Evolutionary conservation across 805 yeast genomes (phyloP).

Genomic region (Lipomyces yamanashiensis): DNA sequence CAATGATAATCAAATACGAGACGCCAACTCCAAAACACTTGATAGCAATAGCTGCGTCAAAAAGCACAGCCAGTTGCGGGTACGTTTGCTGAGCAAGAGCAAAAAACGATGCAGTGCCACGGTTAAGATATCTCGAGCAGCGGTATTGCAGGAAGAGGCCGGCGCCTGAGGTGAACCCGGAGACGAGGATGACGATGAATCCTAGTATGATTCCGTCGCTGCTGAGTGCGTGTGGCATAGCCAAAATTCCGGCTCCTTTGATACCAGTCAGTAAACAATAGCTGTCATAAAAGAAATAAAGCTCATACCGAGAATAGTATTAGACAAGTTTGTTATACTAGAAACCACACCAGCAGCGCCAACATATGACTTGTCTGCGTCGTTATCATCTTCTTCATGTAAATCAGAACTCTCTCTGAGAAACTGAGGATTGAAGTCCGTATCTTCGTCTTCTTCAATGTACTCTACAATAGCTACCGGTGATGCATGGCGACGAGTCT

Average conservation of each 20-base stretch:
- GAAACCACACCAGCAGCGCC: conserved; percentile 33
- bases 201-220: conserved; percentile 69
- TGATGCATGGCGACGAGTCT: conserved; percentile 1
- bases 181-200: conserved; percentile 55
- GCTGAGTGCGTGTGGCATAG: conserved; percentile 71
- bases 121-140: conserved; percentile 58
- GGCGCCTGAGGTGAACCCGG: conserved; percentile 67
- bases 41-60: conserved; percentile 73
- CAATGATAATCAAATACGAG: conserved; percentile 71
- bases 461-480: conserved; percentile 27
- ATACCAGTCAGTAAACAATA: neutral
- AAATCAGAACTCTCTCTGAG: neutral
- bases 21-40: conserved; percentile 85
- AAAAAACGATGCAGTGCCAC: conserved; percentile 71
- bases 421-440: conserved; percentile 19
- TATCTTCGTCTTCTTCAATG: conserved; percentile 34
- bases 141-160: conserved; percentile 69
- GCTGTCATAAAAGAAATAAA: neutral
- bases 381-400: conserved; percentile 15
- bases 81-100: conserved; percentile 68
- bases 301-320: conserved; percentile 56
- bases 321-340: conserved; percentile 55
- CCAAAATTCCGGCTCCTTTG: conserved; percentile 77
- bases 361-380: conserved; percentile 5
- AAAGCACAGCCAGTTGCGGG: conserved; percentile 67